phyloP scores from a whole-genome alignment of 2,329 filamentous ascomycete genomes.

The Chalara sp. region DNA sequence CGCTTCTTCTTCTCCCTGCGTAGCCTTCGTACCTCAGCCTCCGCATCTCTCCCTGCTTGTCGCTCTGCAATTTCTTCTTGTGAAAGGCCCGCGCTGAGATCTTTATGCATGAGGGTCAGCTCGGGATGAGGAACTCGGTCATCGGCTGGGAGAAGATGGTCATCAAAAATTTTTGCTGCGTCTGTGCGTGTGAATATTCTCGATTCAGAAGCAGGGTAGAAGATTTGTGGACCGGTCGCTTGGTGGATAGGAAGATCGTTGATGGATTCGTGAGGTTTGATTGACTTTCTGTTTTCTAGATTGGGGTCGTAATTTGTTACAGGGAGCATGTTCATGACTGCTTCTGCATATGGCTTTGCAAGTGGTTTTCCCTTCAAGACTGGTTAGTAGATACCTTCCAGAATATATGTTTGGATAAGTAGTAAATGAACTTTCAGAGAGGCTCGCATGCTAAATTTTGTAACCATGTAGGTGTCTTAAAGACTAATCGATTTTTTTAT shows the following conservation, averaged over 20 bases:
- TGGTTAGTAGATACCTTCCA: constrained; percentile 13
- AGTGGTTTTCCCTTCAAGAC: constrained; percentile 62
- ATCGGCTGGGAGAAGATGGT: constrained; percentile 53
- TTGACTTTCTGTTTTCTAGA: constrained; percentile 31
- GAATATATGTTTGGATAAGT: constrained; percentile 7
- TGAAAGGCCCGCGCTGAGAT: constrained; percentile 33
- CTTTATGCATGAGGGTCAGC: constrained; percentile 49
- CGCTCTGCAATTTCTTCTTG: constrained; percentile 16
- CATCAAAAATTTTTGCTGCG: constrained; percentile 58
- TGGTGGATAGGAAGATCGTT: constrained; percentile 60
- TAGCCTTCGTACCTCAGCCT: constrained; percentile 34
- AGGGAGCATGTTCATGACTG: constrained; percentile 76
- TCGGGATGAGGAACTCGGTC: constrained; percentile 55
- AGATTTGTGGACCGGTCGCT: constrained; percentile 57
- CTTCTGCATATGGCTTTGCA: constrained; percentile 68
- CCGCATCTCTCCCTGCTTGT: constrained; percentile 24
- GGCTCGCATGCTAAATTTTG: constrained; percentile 66
- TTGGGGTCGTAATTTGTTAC: constrained; percentile 52
- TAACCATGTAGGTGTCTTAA: constrained; percentile 96
- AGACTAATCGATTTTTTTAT: constrained; percentile 93
- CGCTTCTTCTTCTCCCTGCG: constrained; percentile 29
- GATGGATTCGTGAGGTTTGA: constrained; percentile 48
- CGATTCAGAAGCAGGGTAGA: constrained; percentile 57
- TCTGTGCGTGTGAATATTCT: constrained; percentile 57
- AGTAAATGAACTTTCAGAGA: constrained; percentile 51